Evolutionary conservation across 2,329 filamentous ascomycete species (phyloP).

Genomic region (Pseudocercospora pini-densiflorae): DNA sequence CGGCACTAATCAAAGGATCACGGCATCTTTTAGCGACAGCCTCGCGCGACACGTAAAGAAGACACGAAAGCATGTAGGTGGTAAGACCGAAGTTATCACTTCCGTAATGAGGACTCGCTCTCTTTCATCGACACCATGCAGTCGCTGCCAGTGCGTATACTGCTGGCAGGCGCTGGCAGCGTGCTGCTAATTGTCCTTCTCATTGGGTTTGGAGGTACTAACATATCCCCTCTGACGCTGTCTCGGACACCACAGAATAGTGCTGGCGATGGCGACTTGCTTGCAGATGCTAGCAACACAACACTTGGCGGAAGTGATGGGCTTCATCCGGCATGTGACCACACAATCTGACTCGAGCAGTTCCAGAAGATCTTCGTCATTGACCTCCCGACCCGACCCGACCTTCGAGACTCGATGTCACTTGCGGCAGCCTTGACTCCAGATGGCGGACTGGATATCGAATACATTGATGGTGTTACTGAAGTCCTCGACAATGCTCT

Average conservation of each 20-base stretch:
- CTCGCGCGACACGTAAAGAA: too few relatives aligned
- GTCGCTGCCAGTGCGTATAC: not conserved
- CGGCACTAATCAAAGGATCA: too few relatives aligned
- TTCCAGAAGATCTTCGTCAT: conserved; percentile 59
- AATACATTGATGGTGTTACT: conserved; percentile 53
- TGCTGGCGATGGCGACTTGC: not conserved
- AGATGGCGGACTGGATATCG: conserved; percentile 46
- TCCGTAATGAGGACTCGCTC: too few relatives aligned
- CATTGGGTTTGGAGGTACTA: not conserved
- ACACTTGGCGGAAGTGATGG: conserved; percentile 14
- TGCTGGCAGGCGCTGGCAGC: not conserved
- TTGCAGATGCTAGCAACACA: conserved; percentile 1
- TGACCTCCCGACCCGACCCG: conserved; percentile 55
- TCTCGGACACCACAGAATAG: not conserved
- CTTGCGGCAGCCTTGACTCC: conserved; percentile 51
- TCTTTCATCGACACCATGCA: not conserved
- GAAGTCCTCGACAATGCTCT: conserved; percentile 38
- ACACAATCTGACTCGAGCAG: conserved; percentile 30
- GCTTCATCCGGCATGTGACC: not conserved
- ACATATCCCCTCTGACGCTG: not conserved
- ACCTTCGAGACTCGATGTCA: conserved; percentile 56
- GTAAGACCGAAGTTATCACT: too few relatives aligned
- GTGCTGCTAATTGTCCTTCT: not conserved
- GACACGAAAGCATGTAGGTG: too few relatives aligned
- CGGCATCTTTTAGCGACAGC: too few relatives aligned